Evolutionary conservation across 371 early-diverging fungal species (phyloP), one percentile per base, ranked within the genome.

Genomic region (Mucor velutinosus): DNA sequence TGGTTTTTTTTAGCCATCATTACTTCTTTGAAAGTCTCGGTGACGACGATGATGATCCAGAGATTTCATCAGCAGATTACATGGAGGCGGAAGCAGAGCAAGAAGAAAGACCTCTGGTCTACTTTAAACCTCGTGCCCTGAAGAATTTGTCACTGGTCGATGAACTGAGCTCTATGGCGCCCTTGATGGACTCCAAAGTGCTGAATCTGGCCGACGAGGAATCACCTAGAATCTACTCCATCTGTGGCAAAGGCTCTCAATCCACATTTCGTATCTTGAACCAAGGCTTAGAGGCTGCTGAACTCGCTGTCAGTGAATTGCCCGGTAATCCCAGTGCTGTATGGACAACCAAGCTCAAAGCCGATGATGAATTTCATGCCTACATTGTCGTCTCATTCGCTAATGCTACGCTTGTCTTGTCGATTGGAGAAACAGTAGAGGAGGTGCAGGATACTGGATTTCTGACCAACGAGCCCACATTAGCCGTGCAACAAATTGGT

Each of bases 311-410:
- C 17, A 88, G 93, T 21, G 96, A 95, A 67, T 80, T 99, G 27
- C 99, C 98, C 1, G 98, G 95, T 41, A 92, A 93, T 60, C 97
- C 98, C 4, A 94, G 87, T 72, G 96, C 94, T 21, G 93, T 98
- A 4, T 98, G 98, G 99, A 94, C 98, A 0, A 91, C 94, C 11
- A 92, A 93, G 56, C 74, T 92, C 29, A 87, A 78, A 25, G 67
- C 84, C 0, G 83, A 86, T 37, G 92, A 92, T 55, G 83, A 86
- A 67, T 88, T 74, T 69, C 95, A 95, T 58, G 86, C 93, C 1
- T 95, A 92, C 70, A 98, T 99, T 64, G 90, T 97, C 15, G 95
- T 97, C 0, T 94, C 97, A 0, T 98, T 99, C 74, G 85, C 88
- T 4, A 94, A 96, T 70, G 95, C 95, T 5, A 99, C 98, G 0